Evolutionary conservation across 768 basidiomycete genomes (phyloP).

Genomic region (Dendrothele bispora): DNA sequence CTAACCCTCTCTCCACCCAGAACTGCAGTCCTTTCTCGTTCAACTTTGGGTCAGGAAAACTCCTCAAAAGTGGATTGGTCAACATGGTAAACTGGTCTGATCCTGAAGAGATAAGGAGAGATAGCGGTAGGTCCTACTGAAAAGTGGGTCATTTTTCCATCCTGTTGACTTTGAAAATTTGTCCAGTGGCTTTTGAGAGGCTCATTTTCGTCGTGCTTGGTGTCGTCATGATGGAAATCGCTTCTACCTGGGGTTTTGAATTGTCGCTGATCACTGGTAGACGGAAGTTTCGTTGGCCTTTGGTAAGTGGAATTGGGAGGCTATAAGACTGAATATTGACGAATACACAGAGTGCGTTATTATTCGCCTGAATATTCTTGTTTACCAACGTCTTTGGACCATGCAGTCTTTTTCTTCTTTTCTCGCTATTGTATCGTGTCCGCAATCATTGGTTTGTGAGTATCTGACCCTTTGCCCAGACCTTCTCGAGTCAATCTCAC

Average conservation of each 20-base stretch:
- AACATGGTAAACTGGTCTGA: constrained; percentile 54
- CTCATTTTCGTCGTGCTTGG: constrained; percentile 66
- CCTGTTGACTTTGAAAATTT: background rate
- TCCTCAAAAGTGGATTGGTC: too few species aligned
- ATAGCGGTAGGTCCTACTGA: constrained; percentile 31
- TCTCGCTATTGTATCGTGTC: constrained; percentile 74
- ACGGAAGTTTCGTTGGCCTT: constrained; percentile 65
- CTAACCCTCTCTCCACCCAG: too few species aligned
- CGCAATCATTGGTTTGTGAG: constrained; percentile 48
- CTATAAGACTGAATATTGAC: background rate
- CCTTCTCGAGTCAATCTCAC: background rate
- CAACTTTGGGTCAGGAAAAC: too few species aligned
- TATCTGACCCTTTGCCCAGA: background rate
- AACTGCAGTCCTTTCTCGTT: too few species aligned
- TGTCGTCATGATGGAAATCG: constrained; percentile 67
- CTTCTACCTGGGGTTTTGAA: constrained; percentile 64
- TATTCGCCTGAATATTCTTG: too few species aligned
- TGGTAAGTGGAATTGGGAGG: constrained; percentile 46
- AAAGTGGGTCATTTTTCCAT: background rate
- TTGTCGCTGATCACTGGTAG: constrained; percentile 60
- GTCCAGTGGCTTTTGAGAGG: constrained; percentile 55
- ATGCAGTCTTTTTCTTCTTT: constrained; percentile 61
- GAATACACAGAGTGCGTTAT: constrained; percentile 18
- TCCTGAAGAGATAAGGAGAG: constrained; percentile 41
- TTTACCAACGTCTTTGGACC: background rate